Percentiles rank a stretch among this genome's conserved stretches.
These are phyloP conservation scores for Microdochium trichocladiopsis DNA, from an alignment of 2,329 filamentous ascomycete species.

Conservation along the genomic window DNA sequence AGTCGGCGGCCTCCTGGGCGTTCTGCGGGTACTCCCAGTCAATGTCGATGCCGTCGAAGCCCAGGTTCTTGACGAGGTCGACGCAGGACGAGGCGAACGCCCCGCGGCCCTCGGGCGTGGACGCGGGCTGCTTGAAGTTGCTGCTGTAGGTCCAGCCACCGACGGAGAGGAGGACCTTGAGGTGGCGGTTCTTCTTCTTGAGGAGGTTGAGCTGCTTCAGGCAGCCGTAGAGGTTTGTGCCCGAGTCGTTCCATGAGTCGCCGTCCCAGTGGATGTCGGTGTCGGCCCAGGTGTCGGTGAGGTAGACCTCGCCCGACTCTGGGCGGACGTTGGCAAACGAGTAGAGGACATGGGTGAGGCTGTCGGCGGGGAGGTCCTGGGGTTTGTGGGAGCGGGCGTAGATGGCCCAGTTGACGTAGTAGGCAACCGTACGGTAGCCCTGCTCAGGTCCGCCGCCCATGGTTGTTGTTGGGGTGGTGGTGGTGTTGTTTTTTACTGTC, in stretches of 20 bases:
- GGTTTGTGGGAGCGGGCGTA: conserved; percentile 83
- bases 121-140: conserved; percentile 73
- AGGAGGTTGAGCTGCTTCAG: conserved; percentile 82
- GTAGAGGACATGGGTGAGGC: conserved; percentile 85
- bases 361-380: conserved; percentile 71
- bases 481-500: too few species aligned
- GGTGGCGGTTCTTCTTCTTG: conserved; percentile 72
- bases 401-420: conserved; percentile 79
- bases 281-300: conserved; percentile 59
- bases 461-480: conserved; percentile 5
- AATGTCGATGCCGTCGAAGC: conserved; percentile 66
- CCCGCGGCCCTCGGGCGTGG: conserved; percentile 60
- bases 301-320: conserved; percentile 72
- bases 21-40: conserved; percentile 63
- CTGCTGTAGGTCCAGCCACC: conserved; percentile 89
- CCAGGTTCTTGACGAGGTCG: conserved; percentile 68
- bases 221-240: conserved; percentile 81
- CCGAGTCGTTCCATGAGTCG: conserved; percentile 64
- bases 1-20: conserved; percentile 45
- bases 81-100: conserved; percentile 71
- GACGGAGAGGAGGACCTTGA: conserved; percentile 81
- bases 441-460: conserved; percentile 36
- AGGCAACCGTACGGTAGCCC: conserved; percentile 61
- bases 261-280: conserved; percentile 67
- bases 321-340: conserved; percentile 80